Conservation (phyloP, 441 rosid genomes). For the Adansonia madagascariensis region DNA sequence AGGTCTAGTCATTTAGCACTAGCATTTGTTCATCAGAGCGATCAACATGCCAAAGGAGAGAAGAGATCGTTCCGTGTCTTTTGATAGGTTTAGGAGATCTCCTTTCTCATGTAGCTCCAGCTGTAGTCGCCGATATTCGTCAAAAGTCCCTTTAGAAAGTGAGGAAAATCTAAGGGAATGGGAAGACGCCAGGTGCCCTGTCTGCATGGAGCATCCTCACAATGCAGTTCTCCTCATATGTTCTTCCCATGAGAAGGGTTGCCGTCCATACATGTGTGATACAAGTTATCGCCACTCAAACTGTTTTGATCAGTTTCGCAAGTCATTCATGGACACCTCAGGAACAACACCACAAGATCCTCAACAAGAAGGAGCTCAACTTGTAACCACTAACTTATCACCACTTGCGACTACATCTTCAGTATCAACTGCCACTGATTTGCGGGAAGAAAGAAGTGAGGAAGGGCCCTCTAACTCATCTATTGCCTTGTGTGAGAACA, state of each 20-base stretch:
- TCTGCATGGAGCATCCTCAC: slow-evolving; percentile 86
- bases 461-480: slow-evolving; percentile 39
- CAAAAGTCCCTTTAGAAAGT: slow-evolving; percentile 42
- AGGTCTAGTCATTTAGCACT: slow-evolving; percentile 12
- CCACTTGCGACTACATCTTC: slow-evolving; percentile 35
- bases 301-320: slow-evolving; percentile 76
- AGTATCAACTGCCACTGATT: slow-evolving; percentile 36
- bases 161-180: slow-evolving; percentile 63
- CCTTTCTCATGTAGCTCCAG: slow-evolving; percentile 62
- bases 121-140: slow-evolving; percentile 34
- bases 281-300: slow-evolving; percentile 82
- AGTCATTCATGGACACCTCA: slow-evolving; percentile 55
- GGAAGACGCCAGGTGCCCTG: slow-evolving; percentile 80
- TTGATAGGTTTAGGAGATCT: slow-evolving; percentile 55
- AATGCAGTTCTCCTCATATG: slow-evolving; percentile 76
- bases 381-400: slow-evolving; percentile 27
- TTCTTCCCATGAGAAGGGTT: slow-evolving; percentile 72
- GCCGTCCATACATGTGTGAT: slow-evolving; percentile 80
- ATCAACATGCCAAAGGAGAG: slow-evolving; percentile 72
- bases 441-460: slow-evolving; percentile 42
- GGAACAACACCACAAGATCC: slow-evolving; percentile 30
- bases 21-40: slow-evolving; percentile 24
- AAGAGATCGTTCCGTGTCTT: slow-evolving; percentile 60
- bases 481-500: slow-evolving; percentile 45
- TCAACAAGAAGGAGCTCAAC: slow-evolving; percentile 39